A percentile compares a stretch with the other conserved stretches of the same genome.
phyloP scores from a whole-genome alignment of 345 rosid species.

The Brassica carinata region DNA sequence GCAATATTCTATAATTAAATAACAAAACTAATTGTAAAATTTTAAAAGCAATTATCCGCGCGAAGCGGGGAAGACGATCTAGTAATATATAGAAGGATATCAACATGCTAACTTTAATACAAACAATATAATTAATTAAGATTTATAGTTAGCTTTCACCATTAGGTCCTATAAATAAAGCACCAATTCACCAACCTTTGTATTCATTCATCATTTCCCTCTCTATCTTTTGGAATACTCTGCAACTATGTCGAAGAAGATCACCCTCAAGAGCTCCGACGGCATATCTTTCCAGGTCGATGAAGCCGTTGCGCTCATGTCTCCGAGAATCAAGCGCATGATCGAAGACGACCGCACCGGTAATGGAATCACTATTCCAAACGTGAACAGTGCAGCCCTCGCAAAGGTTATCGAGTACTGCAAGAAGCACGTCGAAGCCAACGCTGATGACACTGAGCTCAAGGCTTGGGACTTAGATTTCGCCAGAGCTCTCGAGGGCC shows the following conservation, averaged over 20 bases:
- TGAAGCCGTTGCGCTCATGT: conserved; percentile 56
- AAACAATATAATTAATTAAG: not conserved
- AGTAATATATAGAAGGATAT: too few relatives aligned
- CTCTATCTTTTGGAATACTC: not conserved
- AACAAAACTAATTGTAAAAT: not conserved
- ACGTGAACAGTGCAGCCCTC: conserved; percentile 63
- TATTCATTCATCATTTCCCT: not conserved
- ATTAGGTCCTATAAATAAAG: not conserved
- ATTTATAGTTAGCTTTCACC: not conserved
- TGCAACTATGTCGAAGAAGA: conserved; percentile 41
- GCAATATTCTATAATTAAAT: too few relatives aligned
- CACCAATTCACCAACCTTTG: not conserved
- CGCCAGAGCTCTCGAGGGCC: conserved; percentile 33
- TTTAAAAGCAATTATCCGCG: too few relatives aligned
- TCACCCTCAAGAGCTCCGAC: conserved; percentile 56
- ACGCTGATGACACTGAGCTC: conserved; percentile 44
- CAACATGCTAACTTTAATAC: not conserved
- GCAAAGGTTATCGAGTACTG: conserved; percentile 75
- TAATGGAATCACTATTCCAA: conserved; percentile 63
- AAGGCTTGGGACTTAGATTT: conserved; percentile 63
- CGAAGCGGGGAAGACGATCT: too few relatives aligned
- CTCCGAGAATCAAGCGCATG: conserved; percentile 70
- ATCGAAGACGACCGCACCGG: conserved; percentile 63
- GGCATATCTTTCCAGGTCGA: conserved; percentile 66
- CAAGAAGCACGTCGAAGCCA: conserved; percentile 53